These are phyloP conservation scores for Rhodofomes roseus DNA, from an alignment of 1,284 basidiomycete species.

Conservation along the genomic window DNA sequence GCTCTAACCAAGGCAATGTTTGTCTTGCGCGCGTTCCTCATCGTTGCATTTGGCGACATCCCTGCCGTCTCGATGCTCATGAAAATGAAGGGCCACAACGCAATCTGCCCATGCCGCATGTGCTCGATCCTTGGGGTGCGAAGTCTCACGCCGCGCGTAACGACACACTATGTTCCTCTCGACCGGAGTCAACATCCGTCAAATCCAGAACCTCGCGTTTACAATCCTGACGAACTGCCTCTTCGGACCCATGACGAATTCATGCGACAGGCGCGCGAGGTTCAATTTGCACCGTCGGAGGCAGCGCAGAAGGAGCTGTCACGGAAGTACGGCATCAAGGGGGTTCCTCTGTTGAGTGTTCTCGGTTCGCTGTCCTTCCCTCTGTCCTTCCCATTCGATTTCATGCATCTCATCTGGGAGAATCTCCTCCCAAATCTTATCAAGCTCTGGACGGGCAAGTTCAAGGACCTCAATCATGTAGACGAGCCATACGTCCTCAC, in stretches of 20 bases:
- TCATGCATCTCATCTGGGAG: slow-evolving; percentile 46
- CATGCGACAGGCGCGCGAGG: slow-evolving; percentile 29
- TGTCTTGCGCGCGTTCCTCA: slow-evolving; percentile 34
- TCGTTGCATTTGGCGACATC: slow-evolving; percentile 40
- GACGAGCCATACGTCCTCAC: slow-evolving; percentile 27
- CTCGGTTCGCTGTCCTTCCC: slow-evolving; percentile 37
- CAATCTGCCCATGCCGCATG: background rate
- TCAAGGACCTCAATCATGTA: slow-evolving; percentile 34
- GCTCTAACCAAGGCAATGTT: slow-evolving; percentile 21
- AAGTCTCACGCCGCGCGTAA: slow-evolving; percentile 11
- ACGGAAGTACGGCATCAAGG: slow-evolving; percentile 39
- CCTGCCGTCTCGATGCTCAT: slow-evolving; percentile 23
- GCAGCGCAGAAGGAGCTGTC: slow-evolving; percentile 23
- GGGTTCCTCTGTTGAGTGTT: slow-evolving; percentile 28
- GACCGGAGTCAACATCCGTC: slow-evolving; percentile 7
- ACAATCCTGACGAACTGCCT: slow-evolving; percentile 34
- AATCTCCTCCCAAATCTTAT: slow-evolving; percentile 38
- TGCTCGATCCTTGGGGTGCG: slow-evolving; percentile 32
- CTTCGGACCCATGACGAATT: slow-evolving; percentile 33
- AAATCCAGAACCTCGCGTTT: slow-evolving; percentile 6
- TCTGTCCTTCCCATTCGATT: slow-evolving; percentile 39
- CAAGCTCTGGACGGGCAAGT: slow-evolving; percentile 35
- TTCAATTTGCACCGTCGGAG: slow-evolving; percentile 25
- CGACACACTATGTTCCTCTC: slow-evolving; percentile 35
- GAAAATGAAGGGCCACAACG: slow-evolving; percentile 36